Evolutionary conservation across 805 yeast species (phyloP).

Genomic region (Ogataea salicorniae): DNA sequence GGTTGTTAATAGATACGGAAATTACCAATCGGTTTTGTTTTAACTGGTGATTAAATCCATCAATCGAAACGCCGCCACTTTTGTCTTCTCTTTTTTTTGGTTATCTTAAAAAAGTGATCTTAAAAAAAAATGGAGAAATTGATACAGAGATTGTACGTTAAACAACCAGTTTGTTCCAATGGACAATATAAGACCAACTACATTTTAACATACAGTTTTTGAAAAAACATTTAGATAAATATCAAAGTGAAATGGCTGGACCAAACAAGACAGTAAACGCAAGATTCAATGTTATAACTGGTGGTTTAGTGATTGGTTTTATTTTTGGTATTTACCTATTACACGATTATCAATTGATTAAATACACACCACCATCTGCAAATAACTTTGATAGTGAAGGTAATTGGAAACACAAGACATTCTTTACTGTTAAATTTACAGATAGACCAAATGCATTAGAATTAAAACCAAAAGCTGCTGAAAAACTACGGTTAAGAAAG

Average conservation of each 20-base stretch:
- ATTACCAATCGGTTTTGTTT: too few relatives aligned
- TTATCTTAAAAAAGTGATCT: too few relatives aligned
- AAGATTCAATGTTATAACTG: slow-evolving; percentile 23
- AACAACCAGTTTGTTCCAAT: too few relatives aligned
- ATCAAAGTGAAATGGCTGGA: neutral
- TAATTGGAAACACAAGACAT: slow-evolving; percentile 32
- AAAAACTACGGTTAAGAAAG: slow-evolving; percentile 8
- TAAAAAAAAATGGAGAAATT: too few relatives aligned
- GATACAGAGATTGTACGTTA: too few relatives aligned
- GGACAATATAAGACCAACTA: too few relatives aligned
- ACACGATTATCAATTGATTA: slow-evolving; percentile 33
- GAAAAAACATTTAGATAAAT: too few relatives aligned
- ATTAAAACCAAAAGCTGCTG: slow-evolving; percentile 31
- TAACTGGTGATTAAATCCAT: too few relatives aligned
- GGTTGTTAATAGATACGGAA: too few relatives aligned
- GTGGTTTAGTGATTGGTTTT: slow-evolving; percentile 26
- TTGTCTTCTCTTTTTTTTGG: too few relatives aligned
- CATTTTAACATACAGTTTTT: too few relatives aligned
- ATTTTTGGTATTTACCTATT: slow-evolving; percentile 23
- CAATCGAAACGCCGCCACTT: too few relatives aligned
- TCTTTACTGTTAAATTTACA: slow-evolving; percentile 31
- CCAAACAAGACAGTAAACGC: slow-evolving; percentile 22
- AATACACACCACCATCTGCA: slow-evolving; percentile 36
- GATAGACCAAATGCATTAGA: slow-evolving; percentile 34
- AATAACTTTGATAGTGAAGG: slow-evolving; percentile 35